Evolutionary conservation across 2,329 filamentous ascomycete genomes (phyloP), one percentile per base, ranked within the genome.

Genomic region (Fusarium sororula): DNA sequence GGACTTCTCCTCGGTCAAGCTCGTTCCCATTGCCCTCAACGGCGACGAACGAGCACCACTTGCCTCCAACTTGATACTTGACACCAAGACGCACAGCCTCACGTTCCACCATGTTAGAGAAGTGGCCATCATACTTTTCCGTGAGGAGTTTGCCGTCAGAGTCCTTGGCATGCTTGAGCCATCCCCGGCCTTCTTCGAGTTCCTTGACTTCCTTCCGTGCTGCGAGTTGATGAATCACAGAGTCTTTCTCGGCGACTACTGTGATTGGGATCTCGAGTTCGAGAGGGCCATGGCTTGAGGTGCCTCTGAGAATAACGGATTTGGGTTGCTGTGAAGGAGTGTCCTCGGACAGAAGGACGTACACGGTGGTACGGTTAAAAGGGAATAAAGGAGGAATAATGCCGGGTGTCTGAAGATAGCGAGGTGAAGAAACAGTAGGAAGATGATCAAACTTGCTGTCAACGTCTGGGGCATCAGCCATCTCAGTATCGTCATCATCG

Each of bases 1-100:
- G 53, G 10, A 55, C 58, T 20, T 66, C 54, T 9, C 61, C 62
- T 28, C 50, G 54, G 9, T 70, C 35, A 1, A 70, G 24, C 1
- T 66, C 62, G 9, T 58, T 62, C 11, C 54, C 65, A 3, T 84
- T 81, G 14, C 85, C 82, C 69, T 91, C 85, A 4, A 93, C 85
- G 5, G 93, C 93, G 7, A 94, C 89, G 71, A 94, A 95, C 0
- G 91, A 93, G 76, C 90, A 93, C 88, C 90, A 93, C 77, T 91
- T 92, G 3, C 91, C 89, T 6, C 87, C 89, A 14, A 94, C 88
- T 75, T 93, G 91, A 76, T 90, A 93, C 64, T 86, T 84, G 18
- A 91, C 85, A 0, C 92, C 92, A 0, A 94, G 83, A 0, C 88
- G 84, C 3, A 94, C 90, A 14, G 88, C 91, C 77, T 94, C 92